Percentiles rank a stretch among this genome's conserved stretches.
These are phyloP conservation scores for Poronia punctata DNA, from an alignment of 495 filamentous ascomycete species.

Conservation along the genomic window DNA sequence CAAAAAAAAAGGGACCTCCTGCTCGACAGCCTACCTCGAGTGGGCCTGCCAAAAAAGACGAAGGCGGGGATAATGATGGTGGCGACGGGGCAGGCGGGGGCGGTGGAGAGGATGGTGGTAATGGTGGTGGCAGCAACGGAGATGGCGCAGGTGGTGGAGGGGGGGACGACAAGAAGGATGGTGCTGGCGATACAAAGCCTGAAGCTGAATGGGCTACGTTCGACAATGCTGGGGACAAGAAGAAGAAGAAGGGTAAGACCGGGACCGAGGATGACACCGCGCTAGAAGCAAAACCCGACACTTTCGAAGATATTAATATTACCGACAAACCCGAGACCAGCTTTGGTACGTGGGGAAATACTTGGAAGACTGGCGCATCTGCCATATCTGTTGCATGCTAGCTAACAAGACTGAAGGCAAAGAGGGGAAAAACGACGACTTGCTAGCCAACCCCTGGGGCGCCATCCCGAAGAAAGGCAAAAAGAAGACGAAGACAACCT, in stretches of 20 bases:
- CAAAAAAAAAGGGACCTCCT: conserved; percentile 30
- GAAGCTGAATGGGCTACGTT: conserved; percentile 27
- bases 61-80: conserved; percentile 28
- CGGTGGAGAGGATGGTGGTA: conserved; percentile 40
- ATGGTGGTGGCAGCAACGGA: conserved; percentile 23
- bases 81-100: conserved; percentile 21
- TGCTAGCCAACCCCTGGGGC: conserved; percentile 34
- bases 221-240: conserved; percentile 29
- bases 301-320: conserved; percentile 47
- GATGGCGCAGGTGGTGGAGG: conserved; percentile 24
- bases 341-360: conserved; percentile 34
- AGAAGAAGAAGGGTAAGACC: conserved; percentile 40
- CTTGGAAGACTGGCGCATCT: conserved; percentile 26
- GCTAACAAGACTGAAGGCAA: conserved; percentile 17
- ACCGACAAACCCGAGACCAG: conserved; percentile 24
- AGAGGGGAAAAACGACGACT: conserved; percentile 14
- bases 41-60: conserved; percentile 35
- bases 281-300: conserved; percentile 21
- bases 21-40: background rate
- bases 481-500: conserved; percentile 32
- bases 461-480: conserved; percentile 33
- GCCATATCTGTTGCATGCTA: conserved; percentile 24
- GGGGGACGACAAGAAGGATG: conserved; percentile 11
- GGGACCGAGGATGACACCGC: conserved; percentile 22
- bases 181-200: conserved; percentile 18